Conservation (phyloP, 2,329 filamentous ascomycete genomes). For the Macrophomina pseudophaseolina region DNA sequence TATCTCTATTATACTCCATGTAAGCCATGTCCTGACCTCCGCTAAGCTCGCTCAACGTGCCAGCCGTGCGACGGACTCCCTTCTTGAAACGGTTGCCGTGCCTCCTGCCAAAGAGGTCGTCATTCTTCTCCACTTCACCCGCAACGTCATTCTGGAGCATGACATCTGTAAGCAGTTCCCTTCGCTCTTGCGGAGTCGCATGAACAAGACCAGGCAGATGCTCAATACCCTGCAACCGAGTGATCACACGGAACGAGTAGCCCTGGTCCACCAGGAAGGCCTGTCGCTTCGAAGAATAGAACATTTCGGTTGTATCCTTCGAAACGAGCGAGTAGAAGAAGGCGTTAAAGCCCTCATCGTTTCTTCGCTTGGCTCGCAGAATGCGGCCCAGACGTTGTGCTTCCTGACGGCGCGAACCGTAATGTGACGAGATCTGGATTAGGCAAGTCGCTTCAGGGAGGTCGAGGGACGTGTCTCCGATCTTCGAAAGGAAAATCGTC, state of each 20-base stretch:
- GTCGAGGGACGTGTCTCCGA: slow-evolving; percentile 97
- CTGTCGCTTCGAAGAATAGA: slow-evolving; percentile 93
- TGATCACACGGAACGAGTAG: slow-evolving; percentile 99
- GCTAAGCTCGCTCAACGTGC: slow-evolving; percentile 81
- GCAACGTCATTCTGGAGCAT: slow-evolving; percentile 78
- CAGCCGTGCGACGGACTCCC: slow-evolving; percentile 77
- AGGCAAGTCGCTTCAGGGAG: slow-evolving; percentile 94
- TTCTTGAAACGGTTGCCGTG: slow-evolving; percentile 52
- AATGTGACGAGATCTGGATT: slow-evolving; percentile 97
- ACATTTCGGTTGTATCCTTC: slow-evolving; percentile 98
- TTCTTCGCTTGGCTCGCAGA: slow-evolving; percentile 89
- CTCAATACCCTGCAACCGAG: slow-evolving; percentile 89
- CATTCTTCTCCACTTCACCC: slow-evolving; percentile 71
- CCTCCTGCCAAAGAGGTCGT: slow-evolving; percentile 67
- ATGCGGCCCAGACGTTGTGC: slow-evolving; percentile 93
- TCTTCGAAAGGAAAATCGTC: slow-evolving; percentile 95
- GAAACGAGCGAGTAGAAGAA: slow-evolving; percentile 98
- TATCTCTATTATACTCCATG: slow-evolving; percentile 44
- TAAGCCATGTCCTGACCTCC: slow-evolving; percentile 98
- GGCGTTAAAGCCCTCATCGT: slow-evolving; percentile 97
- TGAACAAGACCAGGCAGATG: slow-evolving; percentile 81
- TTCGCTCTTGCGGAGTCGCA: slow-evolving; percentile 75
- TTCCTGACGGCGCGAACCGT: slow-evolving; percentile 94
- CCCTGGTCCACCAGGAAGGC: slow-evolving; percentile 97
- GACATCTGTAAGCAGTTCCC: slow-evolving; percentile 86